phyloP scores from a whole-genome alignment of 2,329 filamentous ascomycete genomes.

The Arthrobotrys sinensis region DNA sequence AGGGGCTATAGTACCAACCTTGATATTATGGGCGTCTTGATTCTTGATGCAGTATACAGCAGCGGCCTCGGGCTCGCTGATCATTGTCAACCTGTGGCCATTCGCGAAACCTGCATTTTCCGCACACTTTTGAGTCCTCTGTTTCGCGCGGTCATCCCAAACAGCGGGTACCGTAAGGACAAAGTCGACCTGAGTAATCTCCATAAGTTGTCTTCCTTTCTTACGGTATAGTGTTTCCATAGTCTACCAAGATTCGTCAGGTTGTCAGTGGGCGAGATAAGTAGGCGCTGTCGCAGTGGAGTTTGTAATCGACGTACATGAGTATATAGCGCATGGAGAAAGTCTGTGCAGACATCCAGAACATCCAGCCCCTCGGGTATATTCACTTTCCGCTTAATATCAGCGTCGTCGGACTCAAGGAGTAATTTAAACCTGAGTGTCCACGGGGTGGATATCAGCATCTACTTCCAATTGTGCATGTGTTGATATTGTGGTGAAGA shows the following conservation, averaged over 20 bases:
- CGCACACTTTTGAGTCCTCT: conserved; percentile 57
- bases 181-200: conserved; percentile 74
- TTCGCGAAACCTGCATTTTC: conserved; percentile 59
- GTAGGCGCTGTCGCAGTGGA: neutral
- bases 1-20: conserved; percentile 5
- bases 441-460: neutral
- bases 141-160: conserved; percentile 84
- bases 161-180: conserved; percentile 86
- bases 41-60: conserved; percentile 60
- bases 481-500: conserved; percentile 41
- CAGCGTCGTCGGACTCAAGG: conserved; percentile 61
- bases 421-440: conserved; percentile 60
- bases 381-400: conserved; percentile 57
- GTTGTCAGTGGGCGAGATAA: neutral
- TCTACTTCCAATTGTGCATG: conserved; percentile 17
- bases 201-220: conserved; percentile 53
- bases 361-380: conserved; percentile 61
- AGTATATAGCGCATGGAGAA: conserved; percentile 60
- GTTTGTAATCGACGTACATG: conserved; percentile 42
- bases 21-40: conserved; percentile 55
- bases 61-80: conserved; percentile 55
- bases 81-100: conserved; percentile 60
- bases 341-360: conserved; percentile 62
- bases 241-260: conserved; percentile 6
- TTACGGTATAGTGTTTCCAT: conserved; percentile 56